Percentiles rank a stretch among this genome's conserved stretches.
These are phyloP conservation scores for Adansonia grandidieri DNA, from an alignment of 441 rosid species.

Conservation along the genomic window DNA sequence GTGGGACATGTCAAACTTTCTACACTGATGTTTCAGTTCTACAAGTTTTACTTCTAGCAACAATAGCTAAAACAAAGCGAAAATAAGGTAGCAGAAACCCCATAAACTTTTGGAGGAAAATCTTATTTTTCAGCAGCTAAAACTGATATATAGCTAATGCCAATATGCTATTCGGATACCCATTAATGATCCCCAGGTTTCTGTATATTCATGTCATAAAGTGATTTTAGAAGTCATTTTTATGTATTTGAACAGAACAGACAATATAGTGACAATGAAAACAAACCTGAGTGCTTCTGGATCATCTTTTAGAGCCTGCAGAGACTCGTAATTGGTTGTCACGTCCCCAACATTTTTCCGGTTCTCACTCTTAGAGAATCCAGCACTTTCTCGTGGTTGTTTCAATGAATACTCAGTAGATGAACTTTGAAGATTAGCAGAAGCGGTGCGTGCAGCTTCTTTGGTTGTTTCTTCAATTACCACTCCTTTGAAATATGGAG, in stretches of 20 bases:
- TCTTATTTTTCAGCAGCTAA: background rate
- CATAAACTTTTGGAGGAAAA: background rate
- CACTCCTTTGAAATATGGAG: constrained; percentile 51
- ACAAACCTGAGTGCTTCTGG: constrained; percentile 79
- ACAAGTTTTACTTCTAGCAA: background rate
- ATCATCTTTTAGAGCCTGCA: constrained; percentile 67
- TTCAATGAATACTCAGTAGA: constrained; percentile 36
- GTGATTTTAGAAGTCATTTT: background rate
- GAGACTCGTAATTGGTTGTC: constrained; percentile 51
- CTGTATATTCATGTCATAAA: background rate
- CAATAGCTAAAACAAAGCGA: background rate
- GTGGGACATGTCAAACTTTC: background rate
- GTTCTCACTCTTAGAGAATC: constrained; percentile 30
- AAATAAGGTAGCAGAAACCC: background rate
- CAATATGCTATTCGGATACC: background rate
- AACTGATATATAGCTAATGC: background rate
- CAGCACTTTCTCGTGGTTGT: constrained; percentile 37
- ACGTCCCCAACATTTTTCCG: constrained; percentile 29
- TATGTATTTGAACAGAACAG: background rate
- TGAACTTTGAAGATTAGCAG: constrained; percentile 39
- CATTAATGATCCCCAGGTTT: background rate
- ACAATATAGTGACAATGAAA: constrained; percentile 8
- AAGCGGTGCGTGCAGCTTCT: constrained; percentile 45
- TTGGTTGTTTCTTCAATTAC: constrained; percentile 85
- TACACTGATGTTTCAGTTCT: background rate